Base-by-base conservation (phyloP, 2,329 filamentous ascomycete genomes). In the Raffaelea deltoideospora region DNA sequence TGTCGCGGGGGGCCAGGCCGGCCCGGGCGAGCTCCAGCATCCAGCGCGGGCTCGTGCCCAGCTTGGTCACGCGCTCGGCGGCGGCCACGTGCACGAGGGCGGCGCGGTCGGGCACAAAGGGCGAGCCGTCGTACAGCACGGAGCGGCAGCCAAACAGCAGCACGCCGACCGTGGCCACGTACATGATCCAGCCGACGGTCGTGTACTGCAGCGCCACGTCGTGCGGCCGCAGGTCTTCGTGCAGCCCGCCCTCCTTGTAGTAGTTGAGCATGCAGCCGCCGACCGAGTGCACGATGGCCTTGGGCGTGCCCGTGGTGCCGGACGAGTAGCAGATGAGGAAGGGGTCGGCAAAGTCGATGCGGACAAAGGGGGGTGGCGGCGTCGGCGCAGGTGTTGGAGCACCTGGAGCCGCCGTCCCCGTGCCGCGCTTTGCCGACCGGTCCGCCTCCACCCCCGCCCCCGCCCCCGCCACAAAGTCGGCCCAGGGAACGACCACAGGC, bases 161-260 rank as follows among this genome's bases (percentile, higher is more conserved):
- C 4, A 64, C 60, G 17, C 65, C 61, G 0, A 83, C 61, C 27
- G 67, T 69, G 3, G 64, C 58, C 9, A 86, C 60, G 51, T 88
- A 90, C 84, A 93, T 92, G 56, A 93, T 90, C 84, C 84, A 92
- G 0, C 81, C 79, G 0, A 79, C 85, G 0, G 75, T 79, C 1
- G 75, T 73, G 49, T 67, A 73, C 52, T 74, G 68, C 39, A 74
- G 45, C 1, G 54, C 50, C 2, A 71, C 60, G 31, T 55, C 58
- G n/a, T 56, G 49, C 0, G 58, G 46, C 0, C 44, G 50, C 4
- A 56, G 39, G 21, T 60, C 57, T 33, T 67, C 61, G 48, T 73
- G 67, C 20, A 73, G 52, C 3, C 52, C 54, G 1, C 59, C 61
- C 52, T 92, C 84, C 50, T 87, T 72, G 42, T 46, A 49, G 13